phyloP scores from a whole-genome alignment of 2,329 filamentous ascomycete genomes.

The Colletotrichum caudatum region DNA sequence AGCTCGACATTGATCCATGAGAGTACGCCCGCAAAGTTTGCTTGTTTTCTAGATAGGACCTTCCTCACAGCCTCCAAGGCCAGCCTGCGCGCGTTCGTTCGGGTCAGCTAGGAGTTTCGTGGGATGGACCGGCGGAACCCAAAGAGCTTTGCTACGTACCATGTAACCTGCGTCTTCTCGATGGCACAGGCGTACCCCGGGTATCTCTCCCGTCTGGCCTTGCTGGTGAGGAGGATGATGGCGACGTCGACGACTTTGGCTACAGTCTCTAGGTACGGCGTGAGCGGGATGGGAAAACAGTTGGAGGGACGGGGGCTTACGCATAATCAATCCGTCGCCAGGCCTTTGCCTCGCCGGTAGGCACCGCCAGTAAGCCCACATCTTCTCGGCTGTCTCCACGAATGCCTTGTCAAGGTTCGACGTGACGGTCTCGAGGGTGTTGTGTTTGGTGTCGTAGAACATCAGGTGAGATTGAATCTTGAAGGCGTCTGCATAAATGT shows the following conservation, averaged over 20 bases:
- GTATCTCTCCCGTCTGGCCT: slow-evolving; percentile 57
- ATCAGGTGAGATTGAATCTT: slow-evolving; percentile 88
- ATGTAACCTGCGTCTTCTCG: slow-evolving; percentile 68
- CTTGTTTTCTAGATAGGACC: slow-evolving; percentile 27
- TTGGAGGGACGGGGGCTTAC: slow-evolving; percentile 52
- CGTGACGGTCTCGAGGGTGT: slow-evolving; percentile 75
- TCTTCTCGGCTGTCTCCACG: slow-evolving; percentile 81
- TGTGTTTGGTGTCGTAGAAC: slow-evolving; percentile 85
- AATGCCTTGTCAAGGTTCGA: slow-evolving; percentile 83
- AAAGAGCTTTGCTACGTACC: slow-evolving; percentile 60
- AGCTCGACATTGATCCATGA: slow-evolving; percentile 34
- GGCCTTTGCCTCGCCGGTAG: slow-evolving; percentile 70
- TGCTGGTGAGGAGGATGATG: slow-evolving; percentile 71
- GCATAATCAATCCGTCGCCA: slow-evolving; percentile 69
- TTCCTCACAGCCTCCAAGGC: slow-evolving; percentile 33
- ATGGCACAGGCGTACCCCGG: slow-evolving; percentile 70
- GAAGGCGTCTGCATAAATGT: slow-evolving; percentile 67
- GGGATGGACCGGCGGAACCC: background rate
- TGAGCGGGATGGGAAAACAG: background rate
- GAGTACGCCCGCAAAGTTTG: slow-evolving; percentile 32
- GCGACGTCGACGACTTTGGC: slow-evolving; percentile 74
- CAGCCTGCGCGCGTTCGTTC: slow-evolving; percentile 18
- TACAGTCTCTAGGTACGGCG: slow-evolving; percentile 66
- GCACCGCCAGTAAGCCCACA: slow-evolving; percentile 71
- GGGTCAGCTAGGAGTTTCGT: background rate